Evolutionary conservation across 345 rosid genomes (phyloP).

Genomic region (Passiflora organensis): DNA sequence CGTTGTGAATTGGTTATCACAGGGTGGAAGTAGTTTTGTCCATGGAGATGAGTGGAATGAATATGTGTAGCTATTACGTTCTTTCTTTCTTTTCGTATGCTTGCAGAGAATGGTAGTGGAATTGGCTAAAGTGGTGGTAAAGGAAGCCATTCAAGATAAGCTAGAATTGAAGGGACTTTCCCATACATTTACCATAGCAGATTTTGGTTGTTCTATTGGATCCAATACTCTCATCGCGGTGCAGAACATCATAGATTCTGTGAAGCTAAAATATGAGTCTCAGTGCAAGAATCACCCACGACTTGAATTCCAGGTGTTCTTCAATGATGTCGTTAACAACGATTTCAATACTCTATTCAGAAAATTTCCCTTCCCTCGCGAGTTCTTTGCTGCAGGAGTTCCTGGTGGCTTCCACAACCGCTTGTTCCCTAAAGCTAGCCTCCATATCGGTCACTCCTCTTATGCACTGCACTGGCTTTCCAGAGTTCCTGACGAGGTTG

Average conservation of each 20-base stretch:
- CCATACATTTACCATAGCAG: constrained; percentile 10
- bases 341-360: constrained; percentile 40
- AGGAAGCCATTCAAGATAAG: neutral
- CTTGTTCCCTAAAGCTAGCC: constrained; percentile 20
- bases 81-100: neutral
- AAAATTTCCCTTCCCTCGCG: constrained; percentile 10
- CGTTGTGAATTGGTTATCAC: too few species aligned
- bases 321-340: constrained; percentile 34
- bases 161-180: neutral
- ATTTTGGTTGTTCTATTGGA: constrained; percentile 16
- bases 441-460: constrained; percentile 23
- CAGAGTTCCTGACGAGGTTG: constrained; percentile 13
- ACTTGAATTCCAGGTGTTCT: constrained; percentile 23
- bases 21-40: too few species aligned
- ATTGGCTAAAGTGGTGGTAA: neutral
- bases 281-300: neutral
- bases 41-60: too few species aligned
- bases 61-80: too few species aligned
- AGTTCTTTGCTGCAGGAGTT: constrained; percentile 24
- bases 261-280: neutral
- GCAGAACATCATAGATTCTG: constrained; percentile 7
- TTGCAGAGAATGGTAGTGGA: constrained; percentile 2
- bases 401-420: constrained; percentile 34
- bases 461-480: constrained; percentile 32
- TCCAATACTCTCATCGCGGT: constrained; percentile 13